Conservation (phyloP, 805 yeast species). For the Kuraishia cidri region DNA sequence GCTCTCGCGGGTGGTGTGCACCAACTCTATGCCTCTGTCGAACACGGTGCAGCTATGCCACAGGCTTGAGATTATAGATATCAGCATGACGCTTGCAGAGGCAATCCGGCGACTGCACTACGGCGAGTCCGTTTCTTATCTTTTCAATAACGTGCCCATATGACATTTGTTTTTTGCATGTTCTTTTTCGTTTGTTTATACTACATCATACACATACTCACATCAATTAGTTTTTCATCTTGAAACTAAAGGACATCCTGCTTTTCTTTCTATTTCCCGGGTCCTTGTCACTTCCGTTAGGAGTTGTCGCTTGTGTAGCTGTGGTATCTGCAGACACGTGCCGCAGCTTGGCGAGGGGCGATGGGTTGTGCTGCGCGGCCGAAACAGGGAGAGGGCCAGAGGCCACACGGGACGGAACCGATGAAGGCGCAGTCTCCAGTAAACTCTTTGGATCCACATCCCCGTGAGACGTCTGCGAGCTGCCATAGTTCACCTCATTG, state of each 20-base stretch:
- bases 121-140: slow-evolving; percentile 89
- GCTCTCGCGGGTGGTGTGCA: slow-evolving; percentile 72
- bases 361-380: too few species aligned
- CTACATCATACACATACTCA: too few species aligned
- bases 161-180: too few species aligned
- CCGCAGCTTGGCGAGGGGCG: slow-evolving; percentile 1
- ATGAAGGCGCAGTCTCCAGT: too few species aligned
- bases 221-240: slow-evolving; percentile 5
- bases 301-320: slow-evolving; percentile 1
- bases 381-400: too few species aligned
- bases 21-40: slow-evolving; percentile 86
- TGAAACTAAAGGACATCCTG: slow-evolving; percentile 11
- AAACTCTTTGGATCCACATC: too few species aligned
- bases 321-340: background rate
- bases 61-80: slow-evolving; percentile 75
- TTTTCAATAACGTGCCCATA: slow-evolving; percentile 56
- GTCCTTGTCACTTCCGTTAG: background rate
- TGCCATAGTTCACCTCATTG: background rate
- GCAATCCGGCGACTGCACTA: slow-evolving; percentile 91
- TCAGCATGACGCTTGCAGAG: slow-evolving; percentile 84
- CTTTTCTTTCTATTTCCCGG: slow-evolving; percentile 7
- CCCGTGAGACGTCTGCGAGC: too few species aligned
- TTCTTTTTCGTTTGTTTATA: too few species aligned
- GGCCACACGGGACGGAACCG: too few species aligned
- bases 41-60: slow-evolving; percentile 49